Evolutionary conservation across 495 filamentous ascomycete species (phyloP).

Genomic region (Penicillium longicatenatum): DNA sequence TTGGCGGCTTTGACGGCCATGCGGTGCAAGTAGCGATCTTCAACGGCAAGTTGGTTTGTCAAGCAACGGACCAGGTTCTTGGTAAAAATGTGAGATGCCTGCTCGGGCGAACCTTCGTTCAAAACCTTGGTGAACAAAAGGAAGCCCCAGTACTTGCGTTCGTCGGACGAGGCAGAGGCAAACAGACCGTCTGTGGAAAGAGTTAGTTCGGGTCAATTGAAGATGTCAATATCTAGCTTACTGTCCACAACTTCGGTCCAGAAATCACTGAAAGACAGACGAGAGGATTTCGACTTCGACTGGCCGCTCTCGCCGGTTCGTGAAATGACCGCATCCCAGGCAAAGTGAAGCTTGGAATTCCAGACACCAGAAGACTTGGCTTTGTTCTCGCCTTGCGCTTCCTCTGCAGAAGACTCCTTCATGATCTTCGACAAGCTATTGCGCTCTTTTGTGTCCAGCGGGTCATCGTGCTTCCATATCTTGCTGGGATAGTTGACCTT

Average conservation of each 20-base stretch:
- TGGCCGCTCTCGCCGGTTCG: constrained; percentile 38
- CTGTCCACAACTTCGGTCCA: constrained; percentile 90
- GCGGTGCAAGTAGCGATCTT: constrained; percentile 81
- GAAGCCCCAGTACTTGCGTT: constrained; percentile 90
- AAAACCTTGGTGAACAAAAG: constrained; percentile 77
- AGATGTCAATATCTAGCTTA: constrained; percentile 44
- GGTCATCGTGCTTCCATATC: constrained; percentile 72
- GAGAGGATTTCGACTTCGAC: constrained; percentile 39
- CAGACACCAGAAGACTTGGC: constrained; percentile 68
- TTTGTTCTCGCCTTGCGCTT: constrained; percentile 45
- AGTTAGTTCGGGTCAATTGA: constrained; percentile 11
- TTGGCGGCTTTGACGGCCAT: constrained; percentile 74
- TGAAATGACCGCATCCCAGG: constrained; percentile 76
- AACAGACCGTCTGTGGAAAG: constrained; percentile 70
- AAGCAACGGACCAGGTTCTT: constrained; percentile 80
- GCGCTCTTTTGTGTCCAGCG: constrained; percentile 65
- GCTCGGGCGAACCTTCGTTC: constrained; percentile 45
- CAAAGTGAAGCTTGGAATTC: constrained; percentile 81
- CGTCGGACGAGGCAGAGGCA: constrained; percentile 73
- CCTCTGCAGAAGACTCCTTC: constrained; percentile 67
- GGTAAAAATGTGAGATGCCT: constrained; percentile 66
- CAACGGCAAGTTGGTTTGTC: constrained; percentile 82
- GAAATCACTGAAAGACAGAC: constrained; percentile 67
- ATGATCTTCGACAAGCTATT: constrained; percentile 68
- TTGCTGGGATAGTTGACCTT: constrained; percentile 62